These are phyloP conservation scores for Ceratocystiopsis minuta DNA, from an alignment of 2,329 filamentous ascomycete species.

Conservation along the genomic window DNA sequence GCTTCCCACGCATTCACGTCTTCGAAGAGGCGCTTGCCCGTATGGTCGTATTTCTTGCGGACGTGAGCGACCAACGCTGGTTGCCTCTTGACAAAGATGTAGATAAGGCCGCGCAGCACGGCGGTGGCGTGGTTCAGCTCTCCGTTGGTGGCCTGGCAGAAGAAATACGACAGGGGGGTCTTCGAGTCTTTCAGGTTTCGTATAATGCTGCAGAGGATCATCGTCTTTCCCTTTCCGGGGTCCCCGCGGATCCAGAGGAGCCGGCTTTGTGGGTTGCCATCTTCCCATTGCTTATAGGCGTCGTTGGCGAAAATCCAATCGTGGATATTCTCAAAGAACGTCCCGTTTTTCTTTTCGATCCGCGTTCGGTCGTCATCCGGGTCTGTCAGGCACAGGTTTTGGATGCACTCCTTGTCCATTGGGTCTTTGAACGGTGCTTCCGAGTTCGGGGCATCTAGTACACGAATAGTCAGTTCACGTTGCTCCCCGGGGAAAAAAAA, in stretches of 20 bases:
- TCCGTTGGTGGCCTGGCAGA: slow-evolving; percentile 17
- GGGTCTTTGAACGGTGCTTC: too few relatives aligned
- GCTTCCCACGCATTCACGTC: slow-evolving; percentile 21
- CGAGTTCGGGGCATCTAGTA: too few relatives aligned
- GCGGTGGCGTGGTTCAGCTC: slow-evolving; percentile 14
- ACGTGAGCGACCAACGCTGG: slow-evolving; percentile 19
- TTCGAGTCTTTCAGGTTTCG: slow-evolving; percentile 12
- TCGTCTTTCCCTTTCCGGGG: slow-evolving; percentile 26
- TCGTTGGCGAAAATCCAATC: slow-evolving; percentile 17
- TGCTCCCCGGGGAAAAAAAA: too few relatives aligned
- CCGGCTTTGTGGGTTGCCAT: background rate
- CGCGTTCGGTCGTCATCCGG: slow-evolving; percentile 16
- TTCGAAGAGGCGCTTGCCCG: slow-evolving; percentile 17
- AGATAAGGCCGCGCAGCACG: slow-evolving; percentile 17
- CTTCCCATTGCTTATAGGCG: slow-evolving; percentile 13
- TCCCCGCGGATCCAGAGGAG: slow-evolving; percentile 22
- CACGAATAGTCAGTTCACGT: too few relatives aligned
- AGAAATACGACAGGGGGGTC: slow-evolving; percentile 13
- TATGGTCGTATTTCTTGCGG: slow-evolving; percentile 14
- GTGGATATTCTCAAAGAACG: slow-evolving; percentile 16
- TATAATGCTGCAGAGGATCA: slow-evolving; percentile 22
- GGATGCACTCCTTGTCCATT: too few relatives aligned
- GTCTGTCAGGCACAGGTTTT: slow-evolving; percentile 5
- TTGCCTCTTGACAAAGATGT: slow-evolving; percentile 12
- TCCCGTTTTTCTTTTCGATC: slow-evolving; percentile 19